A percentile compares a stretch with the other conserved stretches of the same genome.
Evolutionary conservation across 305 asterid species (phyloP).

Genomic region (Euphrasia arctica): DNA sequence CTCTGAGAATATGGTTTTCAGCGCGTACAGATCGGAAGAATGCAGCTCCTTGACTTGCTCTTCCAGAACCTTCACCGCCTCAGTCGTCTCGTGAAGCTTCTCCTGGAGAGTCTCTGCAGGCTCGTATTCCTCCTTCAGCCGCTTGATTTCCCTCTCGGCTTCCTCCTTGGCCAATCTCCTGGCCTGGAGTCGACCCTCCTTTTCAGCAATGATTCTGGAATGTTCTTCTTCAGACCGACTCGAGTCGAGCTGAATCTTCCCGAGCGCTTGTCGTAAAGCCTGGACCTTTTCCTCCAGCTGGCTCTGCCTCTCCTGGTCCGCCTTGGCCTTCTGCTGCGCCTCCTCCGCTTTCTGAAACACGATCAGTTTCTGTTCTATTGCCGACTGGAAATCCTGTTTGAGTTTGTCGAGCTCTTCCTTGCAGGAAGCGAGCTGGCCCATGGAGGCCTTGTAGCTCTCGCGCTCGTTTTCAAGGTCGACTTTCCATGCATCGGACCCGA

Average conservation of each 20-base stretch:
- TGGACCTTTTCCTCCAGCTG: conserved; percentile 52
- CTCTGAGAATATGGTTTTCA: conserved; percentile 35
- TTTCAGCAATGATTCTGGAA: conserved; percentile 41
- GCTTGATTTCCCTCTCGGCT: conserved; percentile 37
- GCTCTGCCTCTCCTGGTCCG: conserved; percentile 38
- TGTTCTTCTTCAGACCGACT: conserved; percentile 51
- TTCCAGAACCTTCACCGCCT: conserved; percentile 46
- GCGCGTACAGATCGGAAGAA: conserved; percentile 40
- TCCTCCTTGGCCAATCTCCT: conserved; percentile 43
- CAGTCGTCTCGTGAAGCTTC: conserved; percentile 52
- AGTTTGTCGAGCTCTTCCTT: conserved; percentile 61
- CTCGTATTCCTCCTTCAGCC: conserved; percentile 42
- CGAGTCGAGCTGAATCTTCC: conserved; percentile 44
- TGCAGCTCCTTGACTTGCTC: conserved; percentile 48
- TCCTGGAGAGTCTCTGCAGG: conserved; percentile 43
- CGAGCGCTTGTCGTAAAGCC: conserved; percentile 32
- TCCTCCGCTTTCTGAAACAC: conserved; percentile 64
- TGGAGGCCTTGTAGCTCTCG: conserved; percentile 51
- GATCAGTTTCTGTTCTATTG: conserved; percentile 44
- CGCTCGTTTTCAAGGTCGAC: conserved; percentile 50
- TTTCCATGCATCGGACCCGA: conserved; percentile 55
- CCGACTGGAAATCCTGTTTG: conserved; percentile 51
- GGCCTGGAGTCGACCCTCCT: conserved; percentile 39
- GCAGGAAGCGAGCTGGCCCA: conserved; percentile 46
- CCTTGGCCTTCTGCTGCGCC: conserved; percentile 42